Evolutionary conservation across 306 rosid species (phyloP).

Genomic region (Prunus padus): DNA sequence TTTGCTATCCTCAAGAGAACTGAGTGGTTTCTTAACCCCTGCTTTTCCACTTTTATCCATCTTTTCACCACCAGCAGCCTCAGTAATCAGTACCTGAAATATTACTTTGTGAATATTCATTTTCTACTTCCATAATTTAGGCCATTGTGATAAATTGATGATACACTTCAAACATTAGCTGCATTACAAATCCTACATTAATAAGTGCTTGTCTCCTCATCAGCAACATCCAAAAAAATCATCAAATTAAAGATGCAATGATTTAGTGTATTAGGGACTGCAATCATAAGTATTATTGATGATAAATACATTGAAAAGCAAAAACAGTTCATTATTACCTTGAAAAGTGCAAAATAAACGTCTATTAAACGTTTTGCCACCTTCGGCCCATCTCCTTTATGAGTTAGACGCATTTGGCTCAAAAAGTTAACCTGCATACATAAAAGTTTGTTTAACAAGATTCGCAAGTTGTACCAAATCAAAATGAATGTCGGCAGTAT

Average conservation of each 20-base stretch:
- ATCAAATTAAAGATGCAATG: background rate
- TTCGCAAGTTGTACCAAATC: constrained; percentile 11
- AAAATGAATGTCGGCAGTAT: constrained; percentile 8
- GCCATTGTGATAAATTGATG: background rate
- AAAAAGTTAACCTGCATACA: constrained; percentile 75
- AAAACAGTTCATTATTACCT: constrained; percentile 51
- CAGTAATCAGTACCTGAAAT: constrained; percentile 72
- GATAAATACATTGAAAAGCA: constrained; percentile 1
- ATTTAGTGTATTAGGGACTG: background rate
- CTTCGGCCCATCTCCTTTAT: constrained; percentile 85
- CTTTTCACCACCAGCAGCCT: constrained; percentile 46
- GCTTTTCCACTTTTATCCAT: constrained; percentile 42
- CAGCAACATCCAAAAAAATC: background rate
- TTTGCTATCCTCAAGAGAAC: constrained; percentile 33
- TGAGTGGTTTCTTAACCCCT: constrained; percentile 19
- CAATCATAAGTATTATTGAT: background rate
- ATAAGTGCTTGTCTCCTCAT: background rate
- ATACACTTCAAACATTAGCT: background rate
- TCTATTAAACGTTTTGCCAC: constrained; percentile 91
- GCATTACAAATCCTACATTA: background rate
- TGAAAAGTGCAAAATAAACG: constrained; percentile 88
- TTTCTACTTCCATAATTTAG: background rate
- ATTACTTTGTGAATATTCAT: background rate
- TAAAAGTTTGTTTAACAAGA: constrained; percentile 17
- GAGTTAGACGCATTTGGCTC: constrained; percentile 82